Evolutionary conservation across 495 filamentous ascomycete genomes (phyloP).

Genomic region (Xanthoparmelia taractica): DNA sequence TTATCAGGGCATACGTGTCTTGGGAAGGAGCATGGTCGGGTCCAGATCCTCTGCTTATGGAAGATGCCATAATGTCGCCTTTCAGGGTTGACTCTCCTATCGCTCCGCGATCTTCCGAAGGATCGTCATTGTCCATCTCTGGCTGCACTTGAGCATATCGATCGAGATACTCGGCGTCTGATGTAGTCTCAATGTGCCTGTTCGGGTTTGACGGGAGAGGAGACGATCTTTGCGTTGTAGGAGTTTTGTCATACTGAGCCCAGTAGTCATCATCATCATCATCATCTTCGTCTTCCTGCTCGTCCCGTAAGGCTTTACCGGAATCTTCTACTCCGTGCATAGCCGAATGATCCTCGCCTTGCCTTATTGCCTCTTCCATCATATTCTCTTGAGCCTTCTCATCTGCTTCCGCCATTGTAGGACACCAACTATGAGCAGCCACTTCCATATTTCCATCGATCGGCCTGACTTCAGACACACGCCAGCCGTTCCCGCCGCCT

Average conservation of each 20-base stretch:
- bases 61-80: slow-evolving; percentile 40
- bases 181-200: slow-evolving; percentile 35
- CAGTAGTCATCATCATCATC: slow-evolving; percentile 91
- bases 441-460: slow-evolving; percentile 38
- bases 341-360: slow-evolving; percentile 22
- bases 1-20: not conserved
- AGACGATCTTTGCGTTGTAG: slow-evolving; percentile 53
- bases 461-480: slow-evolving; percentile 68
- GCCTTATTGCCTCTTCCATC: slow-evolving; percentile 35
- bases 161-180: slow-evolving; percentile 75
- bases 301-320: slow-evolving; percentile 20
- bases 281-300: slow-evolving; percentile 40
- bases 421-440: slow-evolving; percentile 41
- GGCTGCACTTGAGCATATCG: slow-evolving; percentile 84
- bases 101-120: slow-evolving; percentile 49
- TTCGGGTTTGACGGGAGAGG: slow-evolving; percentile 40
- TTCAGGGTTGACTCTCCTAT: slow-evolving; percentile 48
- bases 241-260: slow-evolving; percentile 86
- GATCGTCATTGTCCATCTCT: slow-evolving; percentile 83
- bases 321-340: not conserved
- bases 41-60: slow-evolving; percentile 34
- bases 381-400: slow-evolving; percentile 33
- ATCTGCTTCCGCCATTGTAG: slow-evolving; percentile 48
- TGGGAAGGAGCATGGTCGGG: slow-evolving; percentile 21
- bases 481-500: slow-evolving; percentile 68